Evolutionary conservation across 441 rosid species (phyloP).

Genomic region (Dalechampia spathulata): DNA sequence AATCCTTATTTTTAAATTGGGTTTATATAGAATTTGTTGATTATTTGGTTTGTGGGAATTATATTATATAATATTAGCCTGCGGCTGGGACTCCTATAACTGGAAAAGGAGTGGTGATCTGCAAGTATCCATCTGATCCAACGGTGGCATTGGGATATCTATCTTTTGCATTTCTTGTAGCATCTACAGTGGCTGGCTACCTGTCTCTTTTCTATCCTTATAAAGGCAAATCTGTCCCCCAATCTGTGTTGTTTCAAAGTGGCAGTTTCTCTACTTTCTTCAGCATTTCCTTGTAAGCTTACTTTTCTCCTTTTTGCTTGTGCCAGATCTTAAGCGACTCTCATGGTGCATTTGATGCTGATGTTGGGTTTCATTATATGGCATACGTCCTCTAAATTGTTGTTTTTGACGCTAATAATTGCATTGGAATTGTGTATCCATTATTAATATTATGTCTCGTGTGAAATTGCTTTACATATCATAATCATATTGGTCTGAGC

Average conservation of each 20-base stretch:
- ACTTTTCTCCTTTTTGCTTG: background rate
- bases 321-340: background rate
- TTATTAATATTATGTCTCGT: too few species aligned
- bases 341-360: background rate
- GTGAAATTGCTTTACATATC: too few species aligned
- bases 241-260: conserved; percentile 57
- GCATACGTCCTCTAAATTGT: too few species aligned
- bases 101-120: conserved; percentile 64
- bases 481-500: too few species aligned
- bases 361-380: background rate
- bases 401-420: too few species aligned
- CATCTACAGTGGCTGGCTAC: conserved; percentile 52
- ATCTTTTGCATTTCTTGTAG: conserved; percentile 58
- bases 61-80: conserved; percentile 65
- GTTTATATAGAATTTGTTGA: too few species aligned
- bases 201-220: conserved; percentile 73
- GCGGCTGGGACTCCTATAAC: conserved; percentile 62
- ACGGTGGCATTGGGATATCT: conserved; percentile 61
- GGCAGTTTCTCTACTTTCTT: conserved; percentile 63
- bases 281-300: conserved; percentile 78
- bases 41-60: too few species aligned
- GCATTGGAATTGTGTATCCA: too few species aligned
- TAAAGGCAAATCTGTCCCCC: conserved; percentile 75
- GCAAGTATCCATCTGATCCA: conserved; percentile 89
- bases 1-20: too few species aligned